phyloP scores from a whole-genome alignment of 2,329 filamentous ascomycete genomes.

The Aureobasidium sp. region DNA sequence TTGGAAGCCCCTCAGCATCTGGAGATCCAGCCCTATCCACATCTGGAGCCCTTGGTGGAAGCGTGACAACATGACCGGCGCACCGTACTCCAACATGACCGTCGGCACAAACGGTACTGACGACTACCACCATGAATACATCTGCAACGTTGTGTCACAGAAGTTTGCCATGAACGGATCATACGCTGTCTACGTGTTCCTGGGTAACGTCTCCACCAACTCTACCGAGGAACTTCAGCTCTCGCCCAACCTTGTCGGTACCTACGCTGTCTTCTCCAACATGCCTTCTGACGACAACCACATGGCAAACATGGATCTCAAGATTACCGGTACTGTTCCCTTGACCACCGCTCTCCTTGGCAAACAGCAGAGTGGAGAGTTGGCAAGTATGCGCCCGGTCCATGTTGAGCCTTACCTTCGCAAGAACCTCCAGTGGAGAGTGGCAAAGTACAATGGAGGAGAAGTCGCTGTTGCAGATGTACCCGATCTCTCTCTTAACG shows the following conservation, averaged over 20 bases:
- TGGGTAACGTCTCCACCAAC: constrained; percentile 44
- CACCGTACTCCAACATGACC: background rate
- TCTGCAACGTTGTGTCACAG: constrained; percentile 55
- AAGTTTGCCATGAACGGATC: constrained; percentile 53
- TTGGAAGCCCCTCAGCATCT: background rate
- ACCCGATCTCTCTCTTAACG: constrained; percentile 30
- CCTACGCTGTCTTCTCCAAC: constrained; percentile 42
- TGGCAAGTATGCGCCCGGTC: constrained; percentile 23
- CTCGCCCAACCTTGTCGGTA: constrained; percentile 49
- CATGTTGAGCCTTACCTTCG: constrained; percentile 23
- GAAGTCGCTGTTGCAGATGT: constrained; percentile 25
- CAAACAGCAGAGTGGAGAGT: constrained; percentile 23
- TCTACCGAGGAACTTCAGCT: constrained; percentile 28
- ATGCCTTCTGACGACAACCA: constrained; percentile 14
- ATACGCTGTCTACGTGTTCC: constrained; percentile 60
- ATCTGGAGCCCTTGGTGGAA: constrained; percentile 5
- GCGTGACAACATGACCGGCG: constrained; percentile 3
- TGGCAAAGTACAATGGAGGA: constrained; percentile 27
- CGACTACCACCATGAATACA: constrained; percentile 46
- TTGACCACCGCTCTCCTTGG: constrained; percentile 34
- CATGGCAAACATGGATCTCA: constrained; percentile 20
- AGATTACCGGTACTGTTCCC: constrained; percentile 35
- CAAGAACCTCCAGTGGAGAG: constrained; percentile 27
- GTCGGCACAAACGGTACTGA: background rate
- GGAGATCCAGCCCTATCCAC: background rate